Evolutionary conservation across 805 yeast species (phyloP).

Genomic region (Yarrowia sp.): DNA sequence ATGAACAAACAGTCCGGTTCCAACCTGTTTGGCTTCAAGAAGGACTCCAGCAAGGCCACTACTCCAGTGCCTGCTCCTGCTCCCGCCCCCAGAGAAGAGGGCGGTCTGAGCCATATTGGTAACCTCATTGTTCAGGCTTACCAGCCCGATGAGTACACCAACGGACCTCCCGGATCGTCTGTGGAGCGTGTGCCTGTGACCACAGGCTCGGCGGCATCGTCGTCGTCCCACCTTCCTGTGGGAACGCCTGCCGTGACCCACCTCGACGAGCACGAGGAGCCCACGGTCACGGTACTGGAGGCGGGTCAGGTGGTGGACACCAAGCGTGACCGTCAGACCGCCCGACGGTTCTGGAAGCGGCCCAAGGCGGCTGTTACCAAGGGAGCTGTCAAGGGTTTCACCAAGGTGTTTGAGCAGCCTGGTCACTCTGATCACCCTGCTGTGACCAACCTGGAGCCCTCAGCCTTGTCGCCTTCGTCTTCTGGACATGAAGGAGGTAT

Average conservation of each 20-base stretch:
- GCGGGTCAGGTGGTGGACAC: slow-evolving; percentile 32
- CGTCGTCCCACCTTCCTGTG: neutral
- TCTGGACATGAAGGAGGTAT: neutral
- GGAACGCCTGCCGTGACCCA: slow-evolving; percentile 28
- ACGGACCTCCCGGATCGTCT: slow-evolving; percentile 23
- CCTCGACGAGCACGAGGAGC: slow-evolving; percentile 32
- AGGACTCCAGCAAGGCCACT: neutral
- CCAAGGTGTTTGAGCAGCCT: slow-evolving; percentile 38
- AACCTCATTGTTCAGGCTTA: slow-evolving; percentile 21
- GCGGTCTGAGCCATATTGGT: slow-evolving; percentile 10
- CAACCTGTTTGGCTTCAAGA: slow-evolving; percentile 21
- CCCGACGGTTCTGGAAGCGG: slow-evolving; percentile 39
- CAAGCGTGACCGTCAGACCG: slow-evolving; percentile 32
- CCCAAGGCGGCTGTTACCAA: slow-evolving; percentile 42
- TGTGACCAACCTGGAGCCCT: slow-evolving; percentile 22
- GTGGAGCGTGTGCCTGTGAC: slow-evolving; percentile 21
- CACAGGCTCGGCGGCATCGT: neutral
- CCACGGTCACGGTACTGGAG: slow-evolving; percentile 37
- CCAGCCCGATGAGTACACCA: slow-evolving; percentile 26
- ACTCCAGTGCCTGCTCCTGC: neutral
- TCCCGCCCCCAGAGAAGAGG: slow-evolving; percentile 1
- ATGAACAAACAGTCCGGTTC: neutral
- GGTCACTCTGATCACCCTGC: slow-evolving; percentile 27
- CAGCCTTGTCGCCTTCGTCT: slow-evolving; percentile 5
- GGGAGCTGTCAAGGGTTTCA: slow-evolving; percentile 37